Evolutionary conservation across 2,329 filamentous ascomycete species (phyloP).

Genomic region (Arthrinium phaeospermum): DNA sequence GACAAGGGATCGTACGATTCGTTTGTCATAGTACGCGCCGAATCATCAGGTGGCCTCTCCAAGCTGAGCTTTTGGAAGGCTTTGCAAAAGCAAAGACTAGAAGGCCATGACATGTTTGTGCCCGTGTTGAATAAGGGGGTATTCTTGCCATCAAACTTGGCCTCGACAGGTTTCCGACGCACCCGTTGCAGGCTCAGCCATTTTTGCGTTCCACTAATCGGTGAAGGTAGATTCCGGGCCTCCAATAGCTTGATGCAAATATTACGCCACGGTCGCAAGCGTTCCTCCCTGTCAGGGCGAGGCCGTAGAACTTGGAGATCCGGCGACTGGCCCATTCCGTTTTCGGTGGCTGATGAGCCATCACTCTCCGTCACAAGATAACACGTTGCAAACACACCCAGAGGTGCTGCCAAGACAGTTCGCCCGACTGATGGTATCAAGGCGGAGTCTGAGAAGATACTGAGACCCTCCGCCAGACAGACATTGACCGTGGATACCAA

Average conservation of each 20-base stretch:
- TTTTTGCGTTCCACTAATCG: constrained; percentile 45
- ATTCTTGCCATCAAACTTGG: constrained; percentile 48
- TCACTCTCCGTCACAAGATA: constrained; percentile 42
- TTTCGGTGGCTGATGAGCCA: constrained; percentile 41
- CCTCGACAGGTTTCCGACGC: constrained; percentile 49
- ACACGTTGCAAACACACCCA: constrained; percentile 55
- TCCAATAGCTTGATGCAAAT: constrained; percentile 58
- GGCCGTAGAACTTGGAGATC: constrained; percentile 56
- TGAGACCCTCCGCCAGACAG: constrained; percentile 53
- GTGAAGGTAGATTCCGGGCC: constrained; percentile 53
- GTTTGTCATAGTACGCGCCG: constrained; percentile 43
- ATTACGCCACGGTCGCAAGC: constrained; percentile 53
- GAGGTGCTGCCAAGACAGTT: constrained; percentile 59
- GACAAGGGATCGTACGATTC: constrained; percentile 56
- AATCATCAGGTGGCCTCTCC: constrained; percentile 47
- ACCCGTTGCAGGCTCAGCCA: constrained; percentile 60
- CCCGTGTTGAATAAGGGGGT: constrained; percentile 42
- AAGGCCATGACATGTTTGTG: constrained; percentile 59
- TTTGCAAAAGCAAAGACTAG: constrained; percentile 58
- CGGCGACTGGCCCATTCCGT: constrained; percentile 54
- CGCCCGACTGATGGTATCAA: constrained; percentile 48
- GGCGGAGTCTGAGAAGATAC: constrained; percentile 51
- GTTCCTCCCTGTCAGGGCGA: constrained; percentile 47
- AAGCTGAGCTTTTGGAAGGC: constrained; percentile 48
- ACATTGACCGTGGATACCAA: constrained; percentile 57